Evolutionary conservation across 2,329 filamentous ascomycete species (phyloP).

Genomic region (Aspergillus fischeri): DNA sequence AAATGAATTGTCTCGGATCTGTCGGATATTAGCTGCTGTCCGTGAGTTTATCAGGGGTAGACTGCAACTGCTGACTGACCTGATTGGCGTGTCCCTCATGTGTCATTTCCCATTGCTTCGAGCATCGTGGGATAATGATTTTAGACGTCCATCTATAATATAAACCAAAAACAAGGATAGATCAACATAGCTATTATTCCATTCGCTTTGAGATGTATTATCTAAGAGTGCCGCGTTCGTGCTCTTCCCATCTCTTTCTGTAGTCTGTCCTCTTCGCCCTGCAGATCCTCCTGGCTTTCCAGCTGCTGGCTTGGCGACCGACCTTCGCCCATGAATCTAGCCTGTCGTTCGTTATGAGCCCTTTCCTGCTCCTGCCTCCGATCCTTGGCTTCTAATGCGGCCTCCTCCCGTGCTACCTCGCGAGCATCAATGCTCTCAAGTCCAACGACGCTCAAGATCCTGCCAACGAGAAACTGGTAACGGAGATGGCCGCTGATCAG

Average conservation of each 20-base stretch:
- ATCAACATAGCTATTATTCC: not conserved
- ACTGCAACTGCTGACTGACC: not conserved
- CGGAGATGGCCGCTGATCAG: slow-evolving; percentile 65
- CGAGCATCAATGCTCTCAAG: slow-evolving; percentile 61
- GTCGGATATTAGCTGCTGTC: not conserved
- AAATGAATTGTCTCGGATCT: not conserved
- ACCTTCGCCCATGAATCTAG: slow-evolving; percentile 20
- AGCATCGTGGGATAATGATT: not conserved
- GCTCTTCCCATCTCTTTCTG: slow-evolving; percentile 1
- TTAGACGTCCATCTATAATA: not conserved
- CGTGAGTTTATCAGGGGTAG: not conserved
- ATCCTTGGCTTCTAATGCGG: slow-evolving; percentile 37
- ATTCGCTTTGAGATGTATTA: not conserved
- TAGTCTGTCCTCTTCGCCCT: slow-evolving; percentile 16
- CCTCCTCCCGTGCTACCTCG: slow-evolving; percentile 42
- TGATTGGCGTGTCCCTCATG: not conserved
- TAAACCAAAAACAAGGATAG: not conserved
- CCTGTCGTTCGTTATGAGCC: slow-evolving; percentile 25
- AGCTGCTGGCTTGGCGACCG: slow-evolving; percentile 12
- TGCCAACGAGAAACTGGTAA: slow-evolving; percentile 65
- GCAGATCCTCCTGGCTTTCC: slow-evolving; percentile 18
- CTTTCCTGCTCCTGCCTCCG: slow-evolving; percentile 36
- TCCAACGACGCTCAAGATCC: slow-evolving; percentile 62
- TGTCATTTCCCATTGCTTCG: not conserved
- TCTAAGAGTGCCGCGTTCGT: not conserved